These are phyloP conservation scores for Mortierella sp. DNA, from an alignment of 371 early-diverging fungal species.

Conservation along the genomic window DNA sequence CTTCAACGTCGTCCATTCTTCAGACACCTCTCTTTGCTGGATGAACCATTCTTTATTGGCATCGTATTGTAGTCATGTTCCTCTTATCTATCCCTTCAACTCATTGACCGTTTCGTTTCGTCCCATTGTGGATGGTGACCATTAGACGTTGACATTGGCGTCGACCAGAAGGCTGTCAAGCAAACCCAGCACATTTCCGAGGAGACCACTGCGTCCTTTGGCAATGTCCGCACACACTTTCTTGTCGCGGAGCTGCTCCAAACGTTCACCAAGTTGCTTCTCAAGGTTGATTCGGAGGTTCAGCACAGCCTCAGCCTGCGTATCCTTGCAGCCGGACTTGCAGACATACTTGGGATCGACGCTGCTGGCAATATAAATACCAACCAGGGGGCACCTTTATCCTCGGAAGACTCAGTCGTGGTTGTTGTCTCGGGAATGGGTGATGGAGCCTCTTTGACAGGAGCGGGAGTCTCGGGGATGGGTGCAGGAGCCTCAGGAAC, in stretches of 20 bases:
- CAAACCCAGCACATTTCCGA: slow-evolving; percentile 10
- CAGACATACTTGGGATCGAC: slow-evolving; percentile 38
- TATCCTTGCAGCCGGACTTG: slow-evolving; percentile 36
- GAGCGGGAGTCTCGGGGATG: slow-evolving; percentile 6
- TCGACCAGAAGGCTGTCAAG: slow-evolving; percentile 8
- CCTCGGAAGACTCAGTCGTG: not conserved
- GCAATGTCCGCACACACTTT: slow-evolving; percentile 23
- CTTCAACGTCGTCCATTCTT: too few species aligned
- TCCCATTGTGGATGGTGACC: too few species aligned
- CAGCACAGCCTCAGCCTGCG: slow-evolving; percentile 26
- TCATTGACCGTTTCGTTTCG: too few species aligned
- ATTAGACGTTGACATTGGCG: slow-evolving; percentile 6
- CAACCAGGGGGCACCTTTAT: slow-evolving; percentile 5
- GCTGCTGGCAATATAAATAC: slow-evolving; percentile 13
- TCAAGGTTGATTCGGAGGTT: slow-evolving; percentile 22
- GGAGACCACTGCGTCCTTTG: slow-evolving; percentile 8
- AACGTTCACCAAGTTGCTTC: slow-evolving; percentile 13
- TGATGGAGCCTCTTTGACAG: slow-evolving; percentile 2
- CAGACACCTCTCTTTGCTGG: too few species aligned
- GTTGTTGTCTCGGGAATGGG: not conserved
- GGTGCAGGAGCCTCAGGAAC: slow-evolving; percentile 4
- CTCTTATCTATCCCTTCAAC: too few species aligned
- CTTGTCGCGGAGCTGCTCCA: slow-evolving; percentile 20
- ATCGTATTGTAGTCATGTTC: too few species aligned
- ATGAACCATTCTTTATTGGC: too few species aligned